Conservation (phyloP, 345 rosid genomes). For the Raphanus raphanistrum region DNA sequence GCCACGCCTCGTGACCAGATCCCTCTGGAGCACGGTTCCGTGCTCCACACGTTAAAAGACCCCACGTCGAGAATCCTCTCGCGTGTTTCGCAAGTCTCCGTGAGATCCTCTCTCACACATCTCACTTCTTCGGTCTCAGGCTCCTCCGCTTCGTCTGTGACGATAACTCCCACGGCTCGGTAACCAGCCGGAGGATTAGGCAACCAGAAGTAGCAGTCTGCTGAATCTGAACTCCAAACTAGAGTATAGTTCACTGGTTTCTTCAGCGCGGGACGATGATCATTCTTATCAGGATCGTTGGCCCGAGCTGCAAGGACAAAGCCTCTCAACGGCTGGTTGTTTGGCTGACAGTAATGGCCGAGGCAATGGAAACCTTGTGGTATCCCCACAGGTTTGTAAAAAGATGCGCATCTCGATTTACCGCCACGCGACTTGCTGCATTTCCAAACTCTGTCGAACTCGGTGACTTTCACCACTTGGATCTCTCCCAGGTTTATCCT, state of each 20-base stretch:
- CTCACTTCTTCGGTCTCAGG: constrained; percentile 71
- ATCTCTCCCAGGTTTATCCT: constrained; percentile 69
- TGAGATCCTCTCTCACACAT: constrained; percentile 82
- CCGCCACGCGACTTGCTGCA: constrained; percentile 46
- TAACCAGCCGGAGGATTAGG: constrained; percentile 83
- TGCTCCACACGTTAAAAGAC: constrained; percentile 66
- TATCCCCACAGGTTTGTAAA: constrained; percentile 68
- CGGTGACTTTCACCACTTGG: constrained; percentile 55
- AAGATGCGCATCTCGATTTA: constrained; percentile 51
- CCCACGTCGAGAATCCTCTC: constrained; percentile 49
- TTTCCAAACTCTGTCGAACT: constrained; percentile 72
- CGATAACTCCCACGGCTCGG: constrained; percentile 78
- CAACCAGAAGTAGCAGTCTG: constrained; percentile 74
- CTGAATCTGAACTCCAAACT: constrained; percentile 58
- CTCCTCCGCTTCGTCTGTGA: constrained; percentile 48
- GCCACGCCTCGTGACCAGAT: constrained; percentile 59
- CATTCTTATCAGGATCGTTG: constrained; percentile 33
- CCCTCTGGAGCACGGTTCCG: constrained; percentile 65
- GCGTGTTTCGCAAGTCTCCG: constrained; percentile 63
- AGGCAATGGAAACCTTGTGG: constrained; percentile 77
- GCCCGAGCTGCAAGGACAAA: constrained; percentile 66
- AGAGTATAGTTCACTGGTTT: constrained; percentile 57
- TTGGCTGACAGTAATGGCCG: constrained; percentile 78
- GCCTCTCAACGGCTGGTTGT: constrained; percentile 62
- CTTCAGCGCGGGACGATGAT: constrained; percentile 48